Conservation (phyloP, 1,139 yeast species). For the Protomyces inundatus region DNA sequence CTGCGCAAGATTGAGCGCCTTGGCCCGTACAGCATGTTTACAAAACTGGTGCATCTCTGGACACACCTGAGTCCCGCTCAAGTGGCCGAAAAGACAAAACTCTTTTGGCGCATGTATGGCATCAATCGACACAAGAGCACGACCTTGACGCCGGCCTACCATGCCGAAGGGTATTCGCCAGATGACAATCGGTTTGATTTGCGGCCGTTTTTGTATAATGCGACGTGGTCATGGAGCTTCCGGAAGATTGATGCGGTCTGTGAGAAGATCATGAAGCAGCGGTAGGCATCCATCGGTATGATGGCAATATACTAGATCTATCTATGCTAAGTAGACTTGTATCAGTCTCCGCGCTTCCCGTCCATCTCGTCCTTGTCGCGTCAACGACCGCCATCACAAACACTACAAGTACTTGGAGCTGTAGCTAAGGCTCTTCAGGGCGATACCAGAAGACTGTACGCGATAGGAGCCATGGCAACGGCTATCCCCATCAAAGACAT, state of each 20-base stretch:
- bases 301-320: not conserved
- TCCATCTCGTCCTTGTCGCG: not conserved
- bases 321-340: not conserved
- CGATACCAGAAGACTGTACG: no score
- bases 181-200: conserved; percentile 95
- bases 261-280: conserved; percentile 13
- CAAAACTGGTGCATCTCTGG: conserved; percentile 88
- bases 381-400: no score
- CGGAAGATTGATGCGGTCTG: conserved; percentile 63
- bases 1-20: conserved; percentile 87
- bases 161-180: conserved; percentile 96
- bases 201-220: conserved; percentile 86
- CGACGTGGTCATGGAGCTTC: conserved; percentile 86
- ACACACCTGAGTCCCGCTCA: conserved; percentile 45
- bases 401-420: no score
- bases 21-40: conserved; percentile 93
- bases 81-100: conserved; percentile 87
- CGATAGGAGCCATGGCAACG: not conserved
- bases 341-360: not conserved
- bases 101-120: conserved; percentile 88
- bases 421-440: no score
- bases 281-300: not conserved
- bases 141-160: conserved; percentile 91
- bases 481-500: conserved; percentile 6
- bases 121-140: conserved; percentile 96